Base-by-base conservation (phyloP, 176 grass and related monocot species). In the Triticum urartu region DNA sequence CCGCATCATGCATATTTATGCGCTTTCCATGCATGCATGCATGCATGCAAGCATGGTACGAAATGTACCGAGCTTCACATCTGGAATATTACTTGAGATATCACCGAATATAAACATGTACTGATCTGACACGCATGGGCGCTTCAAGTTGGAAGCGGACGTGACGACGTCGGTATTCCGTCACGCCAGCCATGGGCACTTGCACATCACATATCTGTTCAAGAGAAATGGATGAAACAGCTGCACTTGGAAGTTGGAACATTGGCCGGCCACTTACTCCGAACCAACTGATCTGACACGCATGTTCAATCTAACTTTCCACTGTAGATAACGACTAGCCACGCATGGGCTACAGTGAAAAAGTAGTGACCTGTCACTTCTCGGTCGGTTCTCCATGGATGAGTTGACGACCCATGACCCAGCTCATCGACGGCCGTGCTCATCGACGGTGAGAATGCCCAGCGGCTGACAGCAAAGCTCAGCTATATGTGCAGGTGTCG, bases 171-270 rank as follows among this genome's bases (percentile, higher is more conserved):
- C 54, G 54, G 54, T 0, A 58, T 59, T 59, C 56, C 56, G 20
- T 9, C 56, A 21, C 7, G 56, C 7, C 18, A 21, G 56, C 1
- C 56, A 59, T 9, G 56, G 20, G 54, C 5, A 21, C 18, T 9
- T 45, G 60, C 10, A 25, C 1, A 26, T 80, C 78, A 80, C 38
- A 39, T 9, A 42, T 64, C 59, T 64, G 14, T 84, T 74, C 36
- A 59, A 40, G 42, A 38, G 26, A 79, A 79, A 72, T 11, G 54
- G 81, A 64, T 18, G 28, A 52, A 71, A 9, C 36, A 34, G 25
- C 38, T 88, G 72, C 39, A 8, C 20, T 72, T 62, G 76, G 66
- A 86, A 7, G 13, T 72, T 62, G 77, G 66, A 86, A 75, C 71
- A 75, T 74, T 64, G 1, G 59, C 13, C 60, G 60, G 20, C 20